phyloP scores from a whole-genome alignment of 768 basidiomycete species.

The Porphyrellus cyaneotinctus region DNA sequence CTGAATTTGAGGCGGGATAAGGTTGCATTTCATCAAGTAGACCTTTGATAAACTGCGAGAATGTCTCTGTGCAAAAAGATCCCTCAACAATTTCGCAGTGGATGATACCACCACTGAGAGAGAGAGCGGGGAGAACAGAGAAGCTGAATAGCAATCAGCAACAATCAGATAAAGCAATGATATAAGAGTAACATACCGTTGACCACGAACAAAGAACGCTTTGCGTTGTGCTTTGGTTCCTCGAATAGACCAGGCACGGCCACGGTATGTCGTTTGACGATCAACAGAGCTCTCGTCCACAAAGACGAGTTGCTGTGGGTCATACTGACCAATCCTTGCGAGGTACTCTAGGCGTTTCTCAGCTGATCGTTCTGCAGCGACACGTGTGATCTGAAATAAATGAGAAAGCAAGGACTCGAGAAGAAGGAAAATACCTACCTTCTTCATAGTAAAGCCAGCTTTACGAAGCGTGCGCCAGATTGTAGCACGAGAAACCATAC shows the following conservation, averaged over 20 bases:
- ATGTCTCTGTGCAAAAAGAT: slow-evolving; percentile 17
- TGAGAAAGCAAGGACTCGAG: too few relatives aligned
- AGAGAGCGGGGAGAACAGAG: slow-evolving; percentile 2
- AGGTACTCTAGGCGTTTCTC: not conserved
- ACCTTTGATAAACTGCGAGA: slow-evolving; percentile 27
- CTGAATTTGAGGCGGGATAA: slow-evolving; percentile 26
- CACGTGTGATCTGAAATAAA: not conserved
- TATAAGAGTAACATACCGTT: not conserved
- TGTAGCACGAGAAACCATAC: not conserved
- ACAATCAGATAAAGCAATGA: not conserved
- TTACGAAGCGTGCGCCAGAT: not conserved
- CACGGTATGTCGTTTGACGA: not conserved
- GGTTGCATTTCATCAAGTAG: slow-evolving; percentile 38
- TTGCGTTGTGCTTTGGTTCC: slow-evolving; percentile 1
- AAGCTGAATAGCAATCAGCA: not conserved
- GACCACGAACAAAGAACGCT: not conserved
- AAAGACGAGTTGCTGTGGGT: not conserved
- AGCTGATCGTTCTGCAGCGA: not conserved
- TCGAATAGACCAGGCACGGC: not conserved
- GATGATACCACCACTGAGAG: not conserved
- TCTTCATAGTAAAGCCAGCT: not conserved
- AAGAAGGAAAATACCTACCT: not conserved
- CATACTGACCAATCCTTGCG: not conserved
- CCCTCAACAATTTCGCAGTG: slow-evolving; percentile 2
- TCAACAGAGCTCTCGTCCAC: not conserved